phyloP scores from a whole-genome alignment of 2,329 filamentous ascomycete species.

The Aphanocladium album region DNA sequence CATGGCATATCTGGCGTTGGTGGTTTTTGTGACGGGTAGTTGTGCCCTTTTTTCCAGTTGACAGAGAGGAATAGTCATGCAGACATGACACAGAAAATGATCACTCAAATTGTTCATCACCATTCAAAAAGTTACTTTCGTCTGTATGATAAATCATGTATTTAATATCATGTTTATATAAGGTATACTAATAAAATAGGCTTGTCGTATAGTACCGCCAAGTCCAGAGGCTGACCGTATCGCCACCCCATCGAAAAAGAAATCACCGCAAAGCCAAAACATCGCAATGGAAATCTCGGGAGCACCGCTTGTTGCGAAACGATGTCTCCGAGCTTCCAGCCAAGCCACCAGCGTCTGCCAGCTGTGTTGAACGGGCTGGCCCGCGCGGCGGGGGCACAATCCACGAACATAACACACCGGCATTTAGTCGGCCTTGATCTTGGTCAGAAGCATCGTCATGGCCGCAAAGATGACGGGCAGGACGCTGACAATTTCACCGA shows the following conservation, averaged over 20 bases:
- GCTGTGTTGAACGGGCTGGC: conserved; percentile 9
- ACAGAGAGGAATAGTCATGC: too few species aligned
- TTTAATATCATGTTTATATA: not conserved
- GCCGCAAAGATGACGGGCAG: conserved; percentile 49
- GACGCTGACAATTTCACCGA: conserved; percentile 62
- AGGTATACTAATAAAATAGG: not conserved
- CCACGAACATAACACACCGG: not conserved
- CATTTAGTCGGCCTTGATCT: conserved; percentile 13
- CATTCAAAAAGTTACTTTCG: too few species aligned
- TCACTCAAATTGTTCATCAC: too few species aligned
- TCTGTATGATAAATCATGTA: not conserved
- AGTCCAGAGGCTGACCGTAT: not conserved
- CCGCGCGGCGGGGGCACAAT: not conserved
- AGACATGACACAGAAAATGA: too few species aligned
- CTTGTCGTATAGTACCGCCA: not conserved
- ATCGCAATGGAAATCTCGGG: not conserved
- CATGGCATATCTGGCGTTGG: not conserved
- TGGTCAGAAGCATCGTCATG: conserved; percentile 25
- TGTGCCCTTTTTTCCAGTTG: not conserved
- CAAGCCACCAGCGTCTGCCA: not conserved
- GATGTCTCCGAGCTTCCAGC: not conserved
- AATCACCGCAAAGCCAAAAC: not conserved
- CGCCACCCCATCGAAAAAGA: not conserved
- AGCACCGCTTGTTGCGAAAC: not conserved
- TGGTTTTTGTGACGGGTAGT: not conserved